These are phyloP conservation scores for Russula foetens DNA, from an alignment of 768 basidiomycete genomes.

Conservation along the genomic window DNA sequence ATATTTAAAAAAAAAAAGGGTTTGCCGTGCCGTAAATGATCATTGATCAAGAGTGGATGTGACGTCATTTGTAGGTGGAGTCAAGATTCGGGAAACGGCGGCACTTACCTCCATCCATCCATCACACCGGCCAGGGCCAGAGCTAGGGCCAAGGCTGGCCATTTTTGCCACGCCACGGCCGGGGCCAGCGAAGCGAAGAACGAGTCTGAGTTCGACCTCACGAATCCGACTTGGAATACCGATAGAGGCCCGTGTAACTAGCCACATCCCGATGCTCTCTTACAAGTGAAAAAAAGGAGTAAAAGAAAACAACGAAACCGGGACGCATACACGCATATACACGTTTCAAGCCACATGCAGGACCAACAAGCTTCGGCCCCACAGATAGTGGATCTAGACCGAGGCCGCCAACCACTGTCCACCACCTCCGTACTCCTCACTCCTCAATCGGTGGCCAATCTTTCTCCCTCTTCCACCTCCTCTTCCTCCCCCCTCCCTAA, in stretches of 20 bases:
- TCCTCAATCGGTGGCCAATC: slow-evolving; percentile 5
- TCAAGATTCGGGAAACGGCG: background rate
- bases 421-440: slow-evolving; percentile 1
- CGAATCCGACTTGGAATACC: background rate
- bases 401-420: background rate
- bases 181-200: background rate
- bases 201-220: background rate
- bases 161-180: slow-evolving; percentile 8
- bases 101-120: background rate
- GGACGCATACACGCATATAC: background rate
- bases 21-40: too few relatives aligned
- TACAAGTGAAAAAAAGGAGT: background rate
- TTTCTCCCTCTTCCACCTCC: background rate
- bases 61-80: slow-evolving; percentile 11
- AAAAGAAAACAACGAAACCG: background rate
- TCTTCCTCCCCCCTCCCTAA: slow-evolving; percentile 28
- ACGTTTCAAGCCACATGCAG: background rate
- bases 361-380: background rate
- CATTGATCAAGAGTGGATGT: background rate
- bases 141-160: too few relatives aligned
- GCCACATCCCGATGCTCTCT: background rate
- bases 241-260: background rate
- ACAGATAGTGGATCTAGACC: slow-evolving; percentile 12
- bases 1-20: background rate
- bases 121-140: background rate